A percentile compares a stretch with the other conserved stretches of the same genome.
Evolutionary conservation across 73 alveolate species (phyloP).

Genomic region (Effrenium voratum): DNA sequence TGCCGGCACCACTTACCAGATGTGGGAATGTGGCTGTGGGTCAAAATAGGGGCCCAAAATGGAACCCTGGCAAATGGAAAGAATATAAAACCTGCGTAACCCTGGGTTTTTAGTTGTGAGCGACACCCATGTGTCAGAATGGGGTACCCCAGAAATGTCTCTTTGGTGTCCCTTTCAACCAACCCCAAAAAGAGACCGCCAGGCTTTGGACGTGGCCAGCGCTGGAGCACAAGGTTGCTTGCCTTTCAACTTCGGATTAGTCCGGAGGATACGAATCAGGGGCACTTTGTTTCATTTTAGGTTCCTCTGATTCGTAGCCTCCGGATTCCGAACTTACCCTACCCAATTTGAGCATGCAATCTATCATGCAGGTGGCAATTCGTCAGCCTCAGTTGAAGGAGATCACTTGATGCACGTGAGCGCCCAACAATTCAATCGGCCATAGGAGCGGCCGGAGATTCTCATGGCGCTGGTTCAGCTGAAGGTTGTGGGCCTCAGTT

Average conservation of each 20-base stretch:
- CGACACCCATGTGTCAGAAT: too few relatives aligned
- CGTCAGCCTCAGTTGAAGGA: slow-evolving; percentile 84
- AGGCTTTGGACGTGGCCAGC: slow-evolving; percentile 92
- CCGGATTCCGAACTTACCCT: too few relatives aligned
- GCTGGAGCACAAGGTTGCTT: slow-evolving; percentile 75
- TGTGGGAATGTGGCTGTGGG: not conserved
- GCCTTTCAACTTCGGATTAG: too few relatives aligned
- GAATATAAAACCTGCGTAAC: too few relatives aligned
- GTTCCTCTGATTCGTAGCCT: too few relatives aligned
- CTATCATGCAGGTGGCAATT: slow-evolving; percentile 44
- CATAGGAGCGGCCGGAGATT: slow-evolving; percentile 71
- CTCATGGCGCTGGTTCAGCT: slow-evolving; percentile 36
- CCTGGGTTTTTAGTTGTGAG: too few relatives aligned
- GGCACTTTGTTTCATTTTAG: too few relatives aligned
- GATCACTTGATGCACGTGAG: not conserved
- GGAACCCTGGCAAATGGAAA: too few relatives aligned
- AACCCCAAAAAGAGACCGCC: too few relatives aligned
- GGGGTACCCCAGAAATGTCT: too few relatives aligned
- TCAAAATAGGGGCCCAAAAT: not conserved
- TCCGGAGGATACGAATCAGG: too few relatives aligned
- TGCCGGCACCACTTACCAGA: not conserved
- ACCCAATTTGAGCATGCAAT: too few relatives aligned
- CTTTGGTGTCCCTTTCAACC: not conserved
- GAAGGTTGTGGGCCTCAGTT: not conserved
- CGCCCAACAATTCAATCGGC: not conserved